Evolutionary conservation across 2,329 filamentous ascomycete species (phyloP), one percentile per base, ranked within the genome.

Genomic region (Tolypocladium endophyticum): DNA sequence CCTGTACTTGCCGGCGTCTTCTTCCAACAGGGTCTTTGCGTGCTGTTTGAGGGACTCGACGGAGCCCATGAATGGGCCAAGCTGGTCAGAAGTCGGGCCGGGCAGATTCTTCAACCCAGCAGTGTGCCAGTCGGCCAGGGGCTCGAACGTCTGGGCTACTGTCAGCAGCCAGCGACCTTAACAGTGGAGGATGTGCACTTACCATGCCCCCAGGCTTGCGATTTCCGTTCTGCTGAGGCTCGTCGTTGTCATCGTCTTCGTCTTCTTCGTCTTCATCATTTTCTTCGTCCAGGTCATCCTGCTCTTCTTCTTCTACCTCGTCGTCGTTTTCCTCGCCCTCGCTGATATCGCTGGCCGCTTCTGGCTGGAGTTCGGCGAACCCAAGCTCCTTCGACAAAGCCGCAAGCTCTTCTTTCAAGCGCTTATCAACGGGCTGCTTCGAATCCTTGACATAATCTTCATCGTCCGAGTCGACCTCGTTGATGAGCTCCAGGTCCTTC

Each of bases 1-100:
- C 59, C 81, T 81, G 75, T 97, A 99, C 55, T 84, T 79, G 47
- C 84, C 80, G 62, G 88, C 88, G 70, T 99, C 94, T 33, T 85
- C 80, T 58, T 95, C 87, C 25, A 97, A 77, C 8, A 97, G 79
- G 12, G 81, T 79, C 62, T 85, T 83, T 4, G 91, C 92, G 72
- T 96, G 86, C 18, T 85, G 76, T 68, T 90, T 85, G 53, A 89
- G 70, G 43, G 76, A 74, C 53, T 78, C 74, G 33, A 84, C 75
- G 16, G 77, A 73, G 20, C 73, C 66, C 23, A 73, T 70, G 61
- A 77, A 77, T 1, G 76, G 75, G 25, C 71, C 73, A 38, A 76
- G 67, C 43, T 81, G 74, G 54, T 81, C 79, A n/a, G 76, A 74
- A 1, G 69, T 70, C 3, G 78, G 76, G 2, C 66, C 63, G 0